Evolutionary conservation across 345 rosid species (phyloP).

Genomic region (Pistacia atlantica): DNA sequence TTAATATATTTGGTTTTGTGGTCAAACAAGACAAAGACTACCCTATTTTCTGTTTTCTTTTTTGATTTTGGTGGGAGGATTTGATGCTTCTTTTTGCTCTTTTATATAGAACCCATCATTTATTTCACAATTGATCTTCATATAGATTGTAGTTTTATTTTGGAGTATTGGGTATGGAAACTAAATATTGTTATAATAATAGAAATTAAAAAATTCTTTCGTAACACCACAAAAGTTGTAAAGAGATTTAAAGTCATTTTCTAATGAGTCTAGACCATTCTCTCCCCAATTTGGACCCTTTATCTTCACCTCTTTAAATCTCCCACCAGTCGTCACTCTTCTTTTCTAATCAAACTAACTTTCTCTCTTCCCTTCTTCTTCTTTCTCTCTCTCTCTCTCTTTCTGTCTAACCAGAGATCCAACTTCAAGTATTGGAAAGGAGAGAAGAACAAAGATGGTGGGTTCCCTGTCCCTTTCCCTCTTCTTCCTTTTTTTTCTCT

Average conservation of each 20-base stretch:
- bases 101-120: not conserved
- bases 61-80: not conserved
- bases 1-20: constrained; percentile 3
- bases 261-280: constrained; percentile 41
- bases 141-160: not conserved
- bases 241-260: constrained; percentile 46
- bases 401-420: constrained; percentile 27
- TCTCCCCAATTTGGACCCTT: constrained; percentile 38
- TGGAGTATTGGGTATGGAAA: not conserved
- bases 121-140: not conserved
- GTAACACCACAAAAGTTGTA: not conserved
- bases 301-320: constrained; percentile 37
- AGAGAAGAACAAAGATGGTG: constrained; percentile 49
- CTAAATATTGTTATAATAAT: not conserved
- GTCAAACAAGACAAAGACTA: constrained; percentile 16
- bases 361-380: not conserved
- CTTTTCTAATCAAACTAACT: constrained; percentile 28
- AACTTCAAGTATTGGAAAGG: constrained; percentile 9
- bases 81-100: not conserved
- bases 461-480: constrained; percentile 35
- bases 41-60: not conserved
- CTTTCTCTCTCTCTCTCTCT: not conserved
- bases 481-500: not conserved
- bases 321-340: constrained; percentile 37
- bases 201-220: constrained; percentile 14